These are phyloP conservation scores for Globisporangium barbulae DNA, from an alignment of 352 stramenopile genomes.

Conservation along the genomic window DNA sequence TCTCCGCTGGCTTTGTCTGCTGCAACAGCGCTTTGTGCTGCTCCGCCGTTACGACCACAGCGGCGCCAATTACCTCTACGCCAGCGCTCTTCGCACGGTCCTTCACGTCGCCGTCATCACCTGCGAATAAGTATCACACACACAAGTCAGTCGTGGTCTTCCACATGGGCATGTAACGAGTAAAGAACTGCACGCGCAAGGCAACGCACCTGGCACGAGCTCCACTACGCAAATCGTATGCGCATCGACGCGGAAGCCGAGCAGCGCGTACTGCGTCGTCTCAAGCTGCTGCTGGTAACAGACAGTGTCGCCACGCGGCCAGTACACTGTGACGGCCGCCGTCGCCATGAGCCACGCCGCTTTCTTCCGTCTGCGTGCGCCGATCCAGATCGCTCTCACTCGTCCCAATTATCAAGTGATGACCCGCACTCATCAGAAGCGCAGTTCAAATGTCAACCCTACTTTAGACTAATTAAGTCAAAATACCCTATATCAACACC, in stretches of 20 bases:
- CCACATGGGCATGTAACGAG: background rate
- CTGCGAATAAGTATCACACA: background rate
- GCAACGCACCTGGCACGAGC: constrained; percentile 12
- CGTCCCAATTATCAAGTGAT: background rate
- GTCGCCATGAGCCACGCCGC: constrained; percentile 6
- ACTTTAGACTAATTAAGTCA: background rate
- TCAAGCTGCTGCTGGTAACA: background rate
- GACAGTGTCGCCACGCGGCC: constrained; percentile 21
- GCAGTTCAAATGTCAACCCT: background rate
- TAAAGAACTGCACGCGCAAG: background rate
- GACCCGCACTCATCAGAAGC: constrained; percentile 12
- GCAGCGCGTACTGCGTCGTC: background rate
- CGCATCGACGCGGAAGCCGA: constrained; percentile 22
- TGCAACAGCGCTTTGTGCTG: background rate
- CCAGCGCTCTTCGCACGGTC: background rate
- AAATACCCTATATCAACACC: background rate
- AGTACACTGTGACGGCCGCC: constrained; percentile 37
- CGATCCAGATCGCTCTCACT: background rate
- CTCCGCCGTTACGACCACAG: background rate
- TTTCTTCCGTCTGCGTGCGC: too few species aligned
- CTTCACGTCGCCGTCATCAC: background rate
- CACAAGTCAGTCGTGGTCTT: background rate
- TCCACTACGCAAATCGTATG: constrained; percentile 34
- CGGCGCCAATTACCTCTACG: background rate
- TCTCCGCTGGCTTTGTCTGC: background rate